Percentiles rank a stretch among this genome's conserved stretches.
Evolutionary conservation across 2,329 filamentous ascomycete genomes (phyloP).

Genomic region (Daldinia sp.): DNA sequence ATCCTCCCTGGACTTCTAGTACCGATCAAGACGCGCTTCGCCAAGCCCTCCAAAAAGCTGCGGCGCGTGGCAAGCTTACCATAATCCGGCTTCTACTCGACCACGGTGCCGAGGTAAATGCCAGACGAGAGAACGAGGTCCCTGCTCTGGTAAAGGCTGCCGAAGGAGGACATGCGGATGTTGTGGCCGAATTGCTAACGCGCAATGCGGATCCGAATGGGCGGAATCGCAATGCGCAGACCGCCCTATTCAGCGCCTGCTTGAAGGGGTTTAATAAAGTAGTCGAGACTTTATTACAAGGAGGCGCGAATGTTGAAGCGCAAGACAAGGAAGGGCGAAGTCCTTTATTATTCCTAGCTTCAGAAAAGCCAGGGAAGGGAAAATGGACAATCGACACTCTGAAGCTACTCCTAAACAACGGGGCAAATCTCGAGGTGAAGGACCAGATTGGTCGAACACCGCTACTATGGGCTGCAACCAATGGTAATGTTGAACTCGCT

Average conservation of each 20-base stretch:
- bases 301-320: constrained; percentile 47
- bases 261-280: constrained; percentile 48
- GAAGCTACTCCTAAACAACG: constrained; percentile 49
- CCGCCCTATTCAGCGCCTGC: constrained; percentile 49
- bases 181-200: constrained; percentile 48
- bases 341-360: constrained; percentile 49
- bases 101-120: constrained; percentile 50
- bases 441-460: constrained; percentile 62
- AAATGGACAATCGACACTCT: constrained; percentile 53
- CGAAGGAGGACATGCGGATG: constrained; percentile 48
- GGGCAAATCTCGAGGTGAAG: constrained; percentile 48
- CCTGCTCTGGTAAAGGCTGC: constrained; percentile 51
- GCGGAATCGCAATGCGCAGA: constrained; percentile 47
- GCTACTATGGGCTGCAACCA: constrained; percentile 66
- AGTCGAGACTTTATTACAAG: constrained; percentile 45
- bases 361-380: constrained; percentile 47
- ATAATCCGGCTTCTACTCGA: constrained; percentile 51
- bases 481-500: constrained; percentile 60
- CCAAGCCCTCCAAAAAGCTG: constrained; percentile 50
- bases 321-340: constrained; percentile 50
- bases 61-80: constrained; percentile 48
- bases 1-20: constrained; percentile 46
- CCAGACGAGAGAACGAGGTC: constrained; percentile 47
- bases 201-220: constrained; percentile 48
- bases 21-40: constrained; percentile 50